Base-by-base conservation (phyloP, 2,329 filamentous ascomycete genomes). In the Calonectria henricotiae region DNA sequence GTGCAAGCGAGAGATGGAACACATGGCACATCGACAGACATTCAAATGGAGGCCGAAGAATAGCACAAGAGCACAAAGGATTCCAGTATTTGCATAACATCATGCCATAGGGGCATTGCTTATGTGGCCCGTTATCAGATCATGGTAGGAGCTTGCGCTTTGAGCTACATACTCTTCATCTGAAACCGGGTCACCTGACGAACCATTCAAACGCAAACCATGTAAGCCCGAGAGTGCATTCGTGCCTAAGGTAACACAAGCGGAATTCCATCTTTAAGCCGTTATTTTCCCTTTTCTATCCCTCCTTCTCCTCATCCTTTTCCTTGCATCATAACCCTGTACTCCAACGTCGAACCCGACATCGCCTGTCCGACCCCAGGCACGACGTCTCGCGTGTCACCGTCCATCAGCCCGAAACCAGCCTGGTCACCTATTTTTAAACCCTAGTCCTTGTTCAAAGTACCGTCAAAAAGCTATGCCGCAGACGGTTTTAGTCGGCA, bases 121-220 rank as follows among this genome's bases (percentile, higher is more conserved):
- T 9, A 20, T 44, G 7, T 20, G n/a, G 35, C 17, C 6, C 6
- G 2, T 46, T 12, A 23, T 46, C 4, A 11, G n/a, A 23, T 46
- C n/a, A 11, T 20, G 5, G n/a, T 23, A 23, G 11, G 9, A 39
- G 7, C 20, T 15, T 23, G 30, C 51, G n/a, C 6, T 23, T 58
- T 39, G 20, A 27, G 20, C 30, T 15, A 23, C 35, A 39, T 58
- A 5, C 12, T 13, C 8, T 30, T 58, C 12, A 23, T 25, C 13
- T 23, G n/a, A 46, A 46, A n/a, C 41, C 6, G 7, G n/a, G 32
- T 39, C 51, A 58, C 51, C 51, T 58, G 51, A 58, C 35, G 4
- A 23, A 13, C 13, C 30, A 35, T 39, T 23, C 51, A 58, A 58
- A 39, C n/a, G 20, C 20, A 58, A 58, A 58, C 51, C 11, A 37